These are phyloP conservation scores for Sporothrix luriei DNA, from an alignment of 2,329 filamentous ascomycete genomes.

Conservation along the genomic window DNA sequence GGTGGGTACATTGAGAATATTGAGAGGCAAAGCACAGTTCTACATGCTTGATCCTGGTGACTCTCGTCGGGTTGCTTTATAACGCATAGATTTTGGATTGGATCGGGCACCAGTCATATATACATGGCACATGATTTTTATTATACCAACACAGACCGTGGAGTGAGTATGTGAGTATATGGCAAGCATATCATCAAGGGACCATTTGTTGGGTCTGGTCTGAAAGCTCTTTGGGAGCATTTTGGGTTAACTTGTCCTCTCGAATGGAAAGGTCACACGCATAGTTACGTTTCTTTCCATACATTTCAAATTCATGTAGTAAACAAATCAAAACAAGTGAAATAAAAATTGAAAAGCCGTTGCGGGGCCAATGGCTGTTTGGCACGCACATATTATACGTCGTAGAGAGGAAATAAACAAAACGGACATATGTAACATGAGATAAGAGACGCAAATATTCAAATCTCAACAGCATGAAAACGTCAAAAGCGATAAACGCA, in stretches of 20 bases:
- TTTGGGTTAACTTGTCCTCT: neutral
- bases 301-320: neutral
- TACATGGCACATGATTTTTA: neutral
- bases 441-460: neutral
- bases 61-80: neutral
- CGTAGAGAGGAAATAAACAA: neutral
- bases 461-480: constrained; percentile 12
- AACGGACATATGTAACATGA: neutral
- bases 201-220: no score
- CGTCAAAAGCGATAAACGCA: neutral
- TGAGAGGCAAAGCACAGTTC: neutral
- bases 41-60: neutral
- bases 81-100: constrained; percentile 1
- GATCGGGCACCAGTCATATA: neutral
- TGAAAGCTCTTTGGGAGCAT: neutral
- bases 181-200: no score
- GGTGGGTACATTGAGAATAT: neutral
- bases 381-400: constrained; percentile 7
- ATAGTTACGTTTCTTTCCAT: neutral
- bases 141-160: neutral
- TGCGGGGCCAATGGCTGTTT: constrained; percentile 1
- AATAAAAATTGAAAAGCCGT: constrained; percentile 6
- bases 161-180: neutral
- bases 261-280: neutral
- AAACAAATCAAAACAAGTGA: neutral